phyloP scores from a whole-genome alignment of 2,329 filamentous ascomycete genomes.

The Fusarium ramigenum region DNA sequence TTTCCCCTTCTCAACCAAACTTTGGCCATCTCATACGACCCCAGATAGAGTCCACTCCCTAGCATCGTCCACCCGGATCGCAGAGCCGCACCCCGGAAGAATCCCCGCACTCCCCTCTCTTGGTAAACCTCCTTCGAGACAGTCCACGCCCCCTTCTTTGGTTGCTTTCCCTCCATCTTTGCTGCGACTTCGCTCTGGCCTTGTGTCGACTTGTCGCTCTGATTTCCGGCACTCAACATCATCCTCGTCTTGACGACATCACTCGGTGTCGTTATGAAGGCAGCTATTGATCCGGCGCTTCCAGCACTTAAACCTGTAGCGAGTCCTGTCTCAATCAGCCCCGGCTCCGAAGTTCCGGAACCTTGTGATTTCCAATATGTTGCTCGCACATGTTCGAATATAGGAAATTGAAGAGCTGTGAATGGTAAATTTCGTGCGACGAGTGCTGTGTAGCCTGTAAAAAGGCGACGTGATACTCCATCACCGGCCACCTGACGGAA shows the following conservation, averaged over 20 bases:
- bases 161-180: conserved; percentile 42
- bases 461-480: conserved; percentile 65
- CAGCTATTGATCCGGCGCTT: conserved; percentile 76
- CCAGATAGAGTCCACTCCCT: conserved; percentile 84
- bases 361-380: conserved; percentile 56
- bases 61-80: conserved; percentile 83
- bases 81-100: conserved; percentile 80
- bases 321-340: conserved; percentile 70
- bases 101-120: conserved; percentile 74
- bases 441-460: conserved; percentile 80
- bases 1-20: conserved; percentile 64
- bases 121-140: conserved; percentile 72
- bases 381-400: conserved; percentile 78
- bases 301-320: conserved; percentile 81
- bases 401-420: conserved; percentile 87
- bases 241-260: conserved; percentile 92
- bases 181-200: conserved; percentile 14
- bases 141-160: conserved; percentile 59
- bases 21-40: conserved; percentile 84
- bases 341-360: conserved; percentile 33
- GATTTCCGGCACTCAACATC: conserved; percentile 73
- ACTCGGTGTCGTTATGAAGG: conserved; percentile 85
- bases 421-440: conserved; percentile 86
- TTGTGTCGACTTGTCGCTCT: neutral
- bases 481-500: conserved; percentile 62